Percentiles rank a stretch among this genome's conserved stretches.
Evolutionary conservation across 148 eudicot species (phyloP).

Genomic region (Dianthus caryophyllus): DNA sequence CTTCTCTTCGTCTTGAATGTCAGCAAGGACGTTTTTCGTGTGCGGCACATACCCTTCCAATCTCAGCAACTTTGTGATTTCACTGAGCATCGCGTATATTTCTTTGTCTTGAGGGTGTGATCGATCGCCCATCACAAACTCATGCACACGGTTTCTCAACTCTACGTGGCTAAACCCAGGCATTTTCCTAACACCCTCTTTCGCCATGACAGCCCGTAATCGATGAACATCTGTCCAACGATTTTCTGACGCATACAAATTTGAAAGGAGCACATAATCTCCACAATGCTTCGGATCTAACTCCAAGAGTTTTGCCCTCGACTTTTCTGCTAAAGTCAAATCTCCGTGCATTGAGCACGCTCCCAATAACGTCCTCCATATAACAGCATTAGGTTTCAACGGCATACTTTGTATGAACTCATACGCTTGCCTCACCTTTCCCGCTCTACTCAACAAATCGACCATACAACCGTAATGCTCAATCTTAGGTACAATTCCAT

Average conservation of each 20-base stretch:
- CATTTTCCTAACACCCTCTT: slow-evolving; percentile 54
- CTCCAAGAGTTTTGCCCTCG: slow-evolving; percentile 40
- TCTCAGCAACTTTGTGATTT: slow-evolving; percentile 55
- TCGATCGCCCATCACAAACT: slow-evolving; percentile 76
- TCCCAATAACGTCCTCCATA: slow-evolving; percentile 80
- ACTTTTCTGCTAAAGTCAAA: slow-evolving; percentile 43
- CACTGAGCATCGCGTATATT: slow-evolving; percentile 50
- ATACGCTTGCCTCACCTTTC: slow-evolving; percentile 55
- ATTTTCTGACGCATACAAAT: slow-evolving; percentile 66
- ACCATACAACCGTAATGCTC: slow-evolving; percentile 85
- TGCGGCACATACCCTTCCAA: slow-evolving; percentile 64
- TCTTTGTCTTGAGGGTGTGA: slow-evolving; percentile 55
- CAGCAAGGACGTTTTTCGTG: slow-evolving; percentile 61
- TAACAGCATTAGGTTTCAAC: slow-evolving; percentile 51
- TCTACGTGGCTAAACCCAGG: slow-evolving; percentile 73
- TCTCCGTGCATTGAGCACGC: slow-evolving; percentile 55
- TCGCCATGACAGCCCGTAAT: slow-evolving; percentile 47
- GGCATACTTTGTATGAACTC: slow-evolving; percentile 58
- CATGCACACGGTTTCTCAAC: slow-evolving; percentile 54
- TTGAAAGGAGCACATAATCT: slow-evolving; percentile 73
- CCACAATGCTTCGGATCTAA: slow-evolving; percentile 79
- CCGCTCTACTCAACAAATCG: slow-evolving; percentile 65
- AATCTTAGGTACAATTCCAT: slow-evolving; percentile 45
- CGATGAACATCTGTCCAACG: slow-evolving; percentile 71
- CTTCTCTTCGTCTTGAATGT: slow-evolving; percentile 85